Base-by-base conservation (phyloP, 345 rosid genomes). In the Murraya koenigii region DNA sequence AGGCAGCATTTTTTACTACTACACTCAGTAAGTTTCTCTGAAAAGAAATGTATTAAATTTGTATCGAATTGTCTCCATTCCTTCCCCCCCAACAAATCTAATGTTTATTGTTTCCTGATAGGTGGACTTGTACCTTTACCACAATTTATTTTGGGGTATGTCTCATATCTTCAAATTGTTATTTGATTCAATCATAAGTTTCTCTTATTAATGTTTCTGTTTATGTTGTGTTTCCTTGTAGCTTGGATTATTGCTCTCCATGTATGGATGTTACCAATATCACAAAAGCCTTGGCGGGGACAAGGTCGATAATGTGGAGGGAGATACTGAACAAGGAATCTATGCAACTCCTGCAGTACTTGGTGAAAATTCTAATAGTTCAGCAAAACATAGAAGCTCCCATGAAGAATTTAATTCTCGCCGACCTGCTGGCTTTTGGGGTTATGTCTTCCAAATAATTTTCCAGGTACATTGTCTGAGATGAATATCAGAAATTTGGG, bases 81-180 rank as follows among this genome's bases (percentile, higher is more conserved):
- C 30, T n/a, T 60, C 56, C 61, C 38, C 41, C 0, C 8, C 0
- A 13, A 13, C 49, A 44, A 11, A 13, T 44, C 49, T 33, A 41
- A 58, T 32, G 60, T 52, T 85, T 81, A 36, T 80, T 77, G 82
- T 67, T 79, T 68, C 67, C 79, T 77, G 38, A 75, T 91, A 97
- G 99, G 91, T 94, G 98, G 99, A 97, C 99, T 54, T 90, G 89
- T 78, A 83, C 92, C 25, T 80, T 90, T 61, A 86, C 89, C 79
- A 91, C 94, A 66, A 74, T 89, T 74, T 94, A 92, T 78, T 97
- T 97, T 72, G 97, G 91, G 88, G 98, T 94, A 89, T 71, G 88
- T 77, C 14, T 56, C 71, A 64, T 75, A 47, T 28, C 74, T 71
- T 72, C 49, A 35, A 44, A 44, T 13, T 11, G 49, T 44, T 44